phyloP scores from a whole-genome alignment of 2,329 filamentous ascomycete species.

The Trichoderma sp. region DNA sequence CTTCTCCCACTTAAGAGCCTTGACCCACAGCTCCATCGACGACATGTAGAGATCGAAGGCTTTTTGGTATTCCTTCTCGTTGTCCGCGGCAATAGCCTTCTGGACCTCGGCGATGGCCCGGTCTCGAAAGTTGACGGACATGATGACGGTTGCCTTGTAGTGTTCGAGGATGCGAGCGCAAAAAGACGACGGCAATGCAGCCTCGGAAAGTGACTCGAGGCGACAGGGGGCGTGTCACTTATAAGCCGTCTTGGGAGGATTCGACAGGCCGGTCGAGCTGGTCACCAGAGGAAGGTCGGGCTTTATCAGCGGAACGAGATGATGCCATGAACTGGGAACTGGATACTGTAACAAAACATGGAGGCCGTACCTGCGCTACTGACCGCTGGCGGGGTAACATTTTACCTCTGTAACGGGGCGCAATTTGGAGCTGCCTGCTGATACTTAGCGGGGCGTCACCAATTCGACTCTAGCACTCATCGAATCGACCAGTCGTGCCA shows the following conservation, averaged over 20 bases:
- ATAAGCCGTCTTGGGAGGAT: background rate
- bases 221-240: background rate
- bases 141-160: constrained; percentile 42
- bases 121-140: constrained; percentile 97
- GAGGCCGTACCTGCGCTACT: constrained; percentile 13
- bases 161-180: background rate
- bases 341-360: background rate
- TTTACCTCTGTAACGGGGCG: constrained; percentile 20
- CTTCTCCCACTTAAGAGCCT: constrained; percentile 99
- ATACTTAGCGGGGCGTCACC: constrained; percentile 19
- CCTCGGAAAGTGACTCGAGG: background rate
- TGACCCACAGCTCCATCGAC: constrained; percentile 96
- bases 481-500: background rate
- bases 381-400: constrained; percentile 21
- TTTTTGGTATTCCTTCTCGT: constrained; percentile 92
- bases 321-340: background rate
- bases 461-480: background rate
- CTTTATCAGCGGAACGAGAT: constrained; percentile 2
- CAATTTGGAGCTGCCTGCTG: constrained; percentile 8
- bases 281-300: background rate
- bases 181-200: constrained; percentile 5
- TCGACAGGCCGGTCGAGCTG: background rate
- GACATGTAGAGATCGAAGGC: constrained; percentile 96
- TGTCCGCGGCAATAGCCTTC: constrained; percentile 95
- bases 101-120: constrained; percentile 96